Conservation (phyloP, 306 rosid species). For the Acmispon strigosus region DNA sequence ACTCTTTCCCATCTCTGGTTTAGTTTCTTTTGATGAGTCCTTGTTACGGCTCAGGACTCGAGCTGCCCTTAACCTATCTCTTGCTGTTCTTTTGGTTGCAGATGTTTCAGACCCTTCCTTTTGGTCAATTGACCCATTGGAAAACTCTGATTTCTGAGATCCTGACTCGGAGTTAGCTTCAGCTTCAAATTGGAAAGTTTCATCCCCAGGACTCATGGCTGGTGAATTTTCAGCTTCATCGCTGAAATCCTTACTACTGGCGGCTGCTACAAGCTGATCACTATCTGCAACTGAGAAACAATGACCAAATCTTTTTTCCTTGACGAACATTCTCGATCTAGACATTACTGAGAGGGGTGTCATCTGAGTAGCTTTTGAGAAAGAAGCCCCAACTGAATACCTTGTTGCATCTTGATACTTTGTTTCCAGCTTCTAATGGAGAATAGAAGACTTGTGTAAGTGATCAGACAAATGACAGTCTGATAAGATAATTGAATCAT, state of each 20-base stretch:
- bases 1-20: constrained; percentile 62
- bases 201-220: constrained; percentile 17
- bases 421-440: constrained; percentile 46
- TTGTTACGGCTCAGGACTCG: constrained; percentile 53
- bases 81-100: constrained; percentile 48
- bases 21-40: constrained; percentile 44
- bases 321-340: constrained; percentile 33
- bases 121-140: constrained; percentile 38
- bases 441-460: constrained; percentile 26
- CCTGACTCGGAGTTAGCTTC: constrained; percentile 20
- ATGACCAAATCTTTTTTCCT: constrained; percentile 30
- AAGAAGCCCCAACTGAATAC: constrained; percentile 44
- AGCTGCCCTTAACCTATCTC: constrained; percentile 85
- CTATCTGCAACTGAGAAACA: constrained; percentile 59
- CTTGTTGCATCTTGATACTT: constrained; percentile 49
- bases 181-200: constrained; percentile 30
- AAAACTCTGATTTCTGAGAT: constrained; percentile 37
- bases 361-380: constrained; percentile 33
- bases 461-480: constrained; percentile 9
- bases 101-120: constrained; percentile 26
- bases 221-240: constrained; percentile 31
- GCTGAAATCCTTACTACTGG: constrained; percentile 35
- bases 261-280: constrained; percentile 52
- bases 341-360: constrained; percentile 28
- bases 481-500: constrained; percentile 4